phyloP scores from a whole-genome alignment of 2,329 filamentous ascomycete genomes.

The Aspergillus viridinutans region DNA sequence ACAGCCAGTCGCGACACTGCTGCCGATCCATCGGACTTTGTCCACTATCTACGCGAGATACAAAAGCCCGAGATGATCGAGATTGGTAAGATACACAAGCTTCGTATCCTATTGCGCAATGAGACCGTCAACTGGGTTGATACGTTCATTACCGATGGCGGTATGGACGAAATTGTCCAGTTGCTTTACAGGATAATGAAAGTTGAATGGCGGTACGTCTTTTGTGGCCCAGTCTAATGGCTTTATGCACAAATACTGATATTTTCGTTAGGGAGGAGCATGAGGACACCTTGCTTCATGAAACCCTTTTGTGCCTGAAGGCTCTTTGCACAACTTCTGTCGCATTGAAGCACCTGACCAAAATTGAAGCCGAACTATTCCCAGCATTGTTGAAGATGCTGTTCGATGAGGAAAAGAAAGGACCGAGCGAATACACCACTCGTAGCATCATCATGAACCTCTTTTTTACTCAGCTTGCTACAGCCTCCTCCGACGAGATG shows the following conservation, averaged over 20 bases:
- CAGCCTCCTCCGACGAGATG: slow-evolving; percentile 59
- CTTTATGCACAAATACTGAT: slow-evolving; percentile 12
- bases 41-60: slow-evolving; percentile 75
- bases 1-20: slow-evolving; percentile 69
- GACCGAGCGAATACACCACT: slow-evolving; percentile 93
- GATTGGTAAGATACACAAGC: slow-evolving; percentile 91
- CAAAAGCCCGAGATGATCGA: slow-evolving; percentile 79
- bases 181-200: slow-evolving; percentile 88
- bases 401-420: slow-evolving; percentile 97
- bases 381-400: slow-evolving; percentile 82
- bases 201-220: slow-evolving; percentile 83
- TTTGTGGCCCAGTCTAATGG: background rate
- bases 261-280: slow-evolving; percentile 71
- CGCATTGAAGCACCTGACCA: slow-evolving; percentile 74
- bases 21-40: slow-evolving; percentile 76
- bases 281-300: slow-evolving; percentile 87
- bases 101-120: slow-evolving; percentile 82
- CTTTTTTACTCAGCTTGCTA: slow-evolving; percentile 81
- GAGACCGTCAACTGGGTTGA: slow-evolving; percentile 97
- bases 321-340: slow-evolving; percentile 87
- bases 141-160: slow-evolving; percentile 79
- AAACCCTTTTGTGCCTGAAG: slow-evolving; percentile 88
- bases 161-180: slow-evolving; percentile 86
- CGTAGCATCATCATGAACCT: slow-evolving; percentile 85
- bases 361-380: slow-evolving; percentile 76